These are phyloP conservation scores for Crucibulum laeve DNA, from an alignment of 768 basidiomycete species.

Conservation along the genomic window DNA sequence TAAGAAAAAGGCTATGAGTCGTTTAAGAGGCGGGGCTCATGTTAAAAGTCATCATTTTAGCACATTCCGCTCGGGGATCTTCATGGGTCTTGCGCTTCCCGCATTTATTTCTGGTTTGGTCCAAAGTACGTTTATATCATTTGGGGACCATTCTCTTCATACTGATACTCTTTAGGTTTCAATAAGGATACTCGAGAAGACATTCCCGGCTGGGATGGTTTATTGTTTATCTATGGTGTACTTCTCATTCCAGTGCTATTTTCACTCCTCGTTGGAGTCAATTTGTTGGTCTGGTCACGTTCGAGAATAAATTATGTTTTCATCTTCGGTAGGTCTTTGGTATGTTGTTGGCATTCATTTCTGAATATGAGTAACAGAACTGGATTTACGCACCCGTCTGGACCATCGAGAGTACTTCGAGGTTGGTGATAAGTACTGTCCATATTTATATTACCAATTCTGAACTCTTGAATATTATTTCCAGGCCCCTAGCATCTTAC, in stretches of 20 bases:
- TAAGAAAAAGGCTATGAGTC: constrained; percentile 67
- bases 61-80: constrained; percentile 70
- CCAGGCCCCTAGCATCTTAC: constrained; percentile 79
- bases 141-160: background rate
- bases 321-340: constrained; percentile 62
- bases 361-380: constrained; percentile 35
- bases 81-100: constrained; percentile 69
- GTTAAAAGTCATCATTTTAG: constrained; percentile 64
- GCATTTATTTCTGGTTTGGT: constrained; percentile 62
- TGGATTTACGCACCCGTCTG: constrained; percentile 65
- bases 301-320: constrained; percentile 91
- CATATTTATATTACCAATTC: background rate
- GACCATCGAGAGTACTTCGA: constrained; percentile 74
- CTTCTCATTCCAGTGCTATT: constrained; percentile 74
- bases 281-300: constrained; percentile 72
- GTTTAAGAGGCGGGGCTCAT: constrained; percentile 51
- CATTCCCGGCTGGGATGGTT: constrained; percentile 66
- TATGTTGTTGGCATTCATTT: background rate
- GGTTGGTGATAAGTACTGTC: constrained; percentile 24
- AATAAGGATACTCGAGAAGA: constrained; percentile 42
- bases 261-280: constrained; percentile 74
- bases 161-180: constrained; percentile 39
- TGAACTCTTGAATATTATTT: too few relatives aligned
- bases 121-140: constrained; percentile 36
- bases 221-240: constrained; percentile 77